Conservation (phyloP, 352 stramenopile genomes). For the Globisporangium uncinulatum region DNA sequence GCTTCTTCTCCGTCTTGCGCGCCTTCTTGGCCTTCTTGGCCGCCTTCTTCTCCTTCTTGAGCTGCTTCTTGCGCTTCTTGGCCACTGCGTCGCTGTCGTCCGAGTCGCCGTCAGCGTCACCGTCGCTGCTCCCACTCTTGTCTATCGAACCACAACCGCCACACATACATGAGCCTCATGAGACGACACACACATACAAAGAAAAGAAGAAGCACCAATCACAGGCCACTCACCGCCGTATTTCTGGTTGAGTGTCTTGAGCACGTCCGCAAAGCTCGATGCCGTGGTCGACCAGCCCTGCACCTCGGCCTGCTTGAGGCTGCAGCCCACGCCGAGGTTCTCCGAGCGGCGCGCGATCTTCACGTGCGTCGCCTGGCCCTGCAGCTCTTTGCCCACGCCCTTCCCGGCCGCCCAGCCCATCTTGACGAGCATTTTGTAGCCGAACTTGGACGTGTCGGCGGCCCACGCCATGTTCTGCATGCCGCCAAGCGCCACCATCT, state of each 20-base stretch:
- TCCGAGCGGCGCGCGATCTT: slow-evolving; percentile 86
- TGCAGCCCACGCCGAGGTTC: slow-evolving; percentile 89
- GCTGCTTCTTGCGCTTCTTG: slow-evolving; percentile 39
- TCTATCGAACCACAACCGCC: slow-evolving; percentile 6
- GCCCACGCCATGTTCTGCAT: slow-evolving; percentile 89
- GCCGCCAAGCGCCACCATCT: slow-evolving; percentile 76
- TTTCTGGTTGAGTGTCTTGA: slow-evolving; percentile 81
- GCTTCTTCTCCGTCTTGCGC: slow-evolving; percentile 46
- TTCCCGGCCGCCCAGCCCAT: slow-evolving; percentile 95
- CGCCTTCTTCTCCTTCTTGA: slow-evolving; percentile 54
- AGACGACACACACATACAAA: background rate
- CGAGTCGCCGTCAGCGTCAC: slow-evolving; percentile 15
- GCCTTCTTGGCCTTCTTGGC: slow-evolving; percentile 56
- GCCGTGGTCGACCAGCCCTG: slow-evolving; percentile 82
- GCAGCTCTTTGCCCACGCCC: slow-evolving; percentile 91
- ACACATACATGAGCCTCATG: background rate
- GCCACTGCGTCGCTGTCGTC: slow-evolving; percentile 26
- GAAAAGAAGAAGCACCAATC: background rate
- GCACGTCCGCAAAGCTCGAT: slow-evolving; percentile 74
- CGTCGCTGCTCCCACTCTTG: slow-evolving; percentile 30
- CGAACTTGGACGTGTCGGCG: slow-evolving; percentile 90
- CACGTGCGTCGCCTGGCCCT: slow-evolving; percentile 84
- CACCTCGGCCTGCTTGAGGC: slow-evolving; percentile 84
- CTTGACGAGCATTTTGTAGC: slow-evolving; percentile 94
- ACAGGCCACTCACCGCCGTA: slow-evolving; percentile 31